phyloP scores from a whole-genome alignment of 2,329 filamentous ascomycete species.

The Trichoderma sp. region DNA sequence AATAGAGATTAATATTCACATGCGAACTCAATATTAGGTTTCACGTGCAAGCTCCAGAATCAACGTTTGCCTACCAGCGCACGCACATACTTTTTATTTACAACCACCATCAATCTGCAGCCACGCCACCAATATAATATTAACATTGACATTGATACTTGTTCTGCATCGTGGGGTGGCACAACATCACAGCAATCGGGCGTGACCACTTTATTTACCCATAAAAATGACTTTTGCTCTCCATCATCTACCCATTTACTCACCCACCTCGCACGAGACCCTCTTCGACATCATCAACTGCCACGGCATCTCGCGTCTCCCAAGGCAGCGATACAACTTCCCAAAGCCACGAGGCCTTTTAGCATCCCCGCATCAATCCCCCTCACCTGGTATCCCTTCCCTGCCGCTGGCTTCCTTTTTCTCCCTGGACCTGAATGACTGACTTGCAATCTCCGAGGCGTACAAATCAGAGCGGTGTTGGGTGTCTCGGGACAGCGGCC shows the following conservation, averaged over 20 bases:
- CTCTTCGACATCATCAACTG: background rate
- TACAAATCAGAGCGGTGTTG: constrained; percentile 4
- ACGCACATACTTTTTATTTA: background rate
- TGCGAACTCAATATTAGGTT: too few species aligned
- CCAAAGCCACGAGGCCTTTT: constrained; percentile 14
- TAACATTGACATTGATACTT: background rate
- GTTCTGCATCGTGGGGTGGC: background rate
- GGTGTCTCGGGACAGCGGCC: background rate
- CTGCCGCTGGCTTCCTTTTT: background rate
- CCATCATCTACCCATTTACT: background rate
- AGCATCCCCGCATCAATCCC: constrained; percentile 16
- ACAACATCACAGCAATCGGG: background rate
- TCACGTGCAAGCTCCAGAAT: background rate
- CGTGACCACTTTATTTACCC: constrained; percentile 1
- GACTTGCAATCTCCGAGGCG: background rate
- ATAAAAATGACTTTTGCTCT: background rate
- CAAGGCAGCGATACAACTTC: constrained; percentile 10
- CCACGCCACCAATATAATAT: background rate
- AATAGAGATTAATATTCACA: background rate
- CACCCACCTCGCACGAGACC: constrained; percentile 13
- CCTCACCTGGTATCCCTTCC: background rate
- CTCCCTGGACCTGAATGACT: background rate
- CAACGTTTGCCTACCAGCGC: background rate
- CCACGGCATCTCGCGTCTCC: background rate
- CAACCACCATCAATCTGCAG: background rate